Evolutionary conservation across 768 basidiomycete species (phyloP), one percentile per base, ranked within the genome.

Genomic region (Termitomyces sp.): DNA sequence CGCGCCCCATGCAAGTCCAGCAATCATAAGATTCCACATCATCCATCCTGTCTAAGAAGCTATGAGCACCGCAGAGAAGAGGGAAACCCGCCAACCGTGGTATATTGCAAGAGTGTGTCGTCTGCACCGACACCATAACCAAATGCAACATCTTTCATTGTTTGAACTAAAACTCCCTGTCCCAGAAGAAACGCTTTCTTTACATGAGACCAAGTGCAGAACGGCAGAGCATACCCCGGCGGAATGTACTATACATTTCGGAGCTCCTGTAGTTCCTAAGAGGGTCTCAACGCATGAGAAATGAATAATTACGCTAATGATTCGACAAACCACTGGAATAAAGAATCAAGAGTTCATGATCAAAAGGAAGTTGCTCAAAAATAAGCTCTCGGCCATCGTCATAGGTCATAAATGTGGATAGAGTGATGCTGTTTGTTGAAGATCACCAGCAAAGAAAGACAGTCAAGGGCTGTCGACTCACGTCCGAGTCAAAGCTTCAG

Each of bases 191-290:
- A 28, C 17, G 17, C 4, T 17, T n/a, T 10, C 4, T 28, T 45
- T 45, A 28, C 44, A 45, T 17, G 7, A 15, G 12, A 17, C 26
- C 24, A 45, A 9, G 17, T 45, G 14, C 11, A 7, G 26, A 28
- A 45, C n/a, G 17, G 26, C 44, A 26, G 28, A 28, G 15, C 81
- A 63, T 67, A 87, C 86, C 4, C 90, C 89, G 6, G 79, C 84
- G 38, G 77, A 75, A 68, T 92, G 90, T 0, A 90, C 82, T 47
- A 91, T 90, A 55, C 88, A 89, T 68, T 92, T 90, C 0, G 88
- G 88, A 42, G 84, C 81, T 26, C 92, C 91, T 1, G 87, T 88
- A 0, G 91, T 93, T 6, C 92, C 90, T 24, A 86, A 17, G 88
- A 40, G 8, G 21, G 14, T 24, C 17, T 26, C 10, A 21, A 42